Conservation (phyloP, 2,329 filamentous ascomycete species). For the Aspergillus sp. region DNA sequence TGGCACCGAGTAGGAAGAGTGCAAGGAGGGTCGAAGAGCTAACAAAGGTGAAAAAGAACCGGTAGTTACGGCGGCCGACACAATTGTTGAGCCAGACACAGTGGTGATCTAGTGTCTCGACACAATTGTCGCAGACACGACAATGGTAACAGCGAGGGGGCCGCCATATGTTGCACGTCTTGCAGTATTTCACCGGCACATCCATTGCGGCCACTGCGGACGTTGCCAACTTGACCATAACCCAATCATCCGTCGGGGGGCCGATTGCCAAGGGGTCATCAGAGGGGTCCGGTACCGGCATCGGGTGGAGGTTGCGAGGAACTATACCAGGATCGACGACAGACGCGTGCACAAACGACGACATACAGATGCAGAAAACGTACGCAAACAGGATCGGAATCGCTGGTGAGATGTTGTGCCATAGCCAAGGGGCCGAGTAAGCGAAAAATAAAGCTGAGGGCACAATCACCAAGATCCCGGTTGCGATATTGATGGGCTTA, state of each 20-base stretch:
- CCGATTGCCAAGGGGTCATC: conserved; percentile 75
- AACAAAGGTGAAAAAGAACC: conserved; percentile 93
- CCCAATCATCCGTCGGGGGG: conserved; percentile 88
- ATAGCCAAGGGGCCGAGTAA: conserved; percentile 75
- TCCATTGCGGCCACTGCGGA: conserved; percentile 81
- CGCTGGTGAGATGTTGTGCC: conserved; percentile 77
- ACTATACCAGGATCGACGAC: conserved; percentile 87
- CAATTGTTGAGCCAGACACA: conserved; percentile 99
- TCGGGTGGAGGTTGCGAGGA: conserved; percentile 81
- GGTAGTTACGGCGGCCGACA: conserved; percentile 91
- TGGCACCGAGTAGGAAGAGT: conserved; percentile 66
- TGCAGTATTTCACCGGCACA: conserved; percentile 96
- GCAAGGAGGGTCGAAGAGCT: conserved; percentile 67
- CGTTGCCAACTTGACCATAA: conserved; percentile 73
- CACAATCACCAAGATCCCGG: conserved; percentile 68
- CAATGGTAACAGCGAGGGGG: conserved; percentile 94
- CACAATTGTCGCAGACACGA: conserved; percentile 90
- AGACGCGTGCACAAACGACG: conserved; percentile 90
- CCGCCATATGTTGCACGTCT: conserved; percentile 94
- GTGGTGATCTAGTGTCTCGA: conserved; percentile 96
- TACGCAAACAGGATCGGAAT: conserved; percentile 87
- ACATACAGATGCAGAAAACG: conserved; percentile 80
- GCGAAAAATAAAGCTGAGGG: conserved; percentile 76
- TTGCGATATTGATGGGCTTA: conserved; percentile 80
- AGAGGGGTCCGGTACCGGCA: conserved; percentile 65